Evolutionary conservation across 495 filamentous ascomycete species (phyloP).

Genomic region (Trypethelium eluteriae): DNA sequence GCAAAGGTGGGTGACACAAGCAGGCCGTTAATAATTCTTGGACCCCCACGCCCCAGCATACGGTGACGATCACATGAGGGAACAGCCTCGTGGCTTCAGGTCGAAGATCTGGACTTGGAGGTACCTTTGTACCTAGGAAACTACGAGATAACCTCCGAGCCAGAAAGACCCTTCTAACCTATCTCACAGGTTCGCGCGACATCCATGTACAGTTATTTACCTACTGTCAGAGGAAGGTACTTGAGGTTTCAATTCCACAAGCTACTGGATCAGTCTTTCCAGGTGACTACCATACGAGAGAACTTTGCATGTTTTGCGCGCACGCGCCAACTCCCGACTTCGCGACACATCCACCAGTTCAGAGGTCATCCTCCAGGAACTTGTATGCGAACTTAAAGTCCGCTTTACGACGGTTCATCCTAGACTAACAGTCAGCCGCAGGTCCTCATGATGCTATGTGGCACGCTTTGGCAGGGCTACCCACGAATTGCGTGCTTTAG

Average conservation of each 20-base stretch:
- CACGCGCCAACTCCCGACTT: constrained; percentile 7
- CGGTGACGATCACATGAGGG: too few relatives aligned
- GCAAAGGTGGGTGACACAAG: too few relatives aligned
- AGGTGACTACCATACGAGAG: neutral
- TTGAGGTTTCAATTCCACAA: constrained; percentile 7
- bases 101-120: too few relatives aligned
- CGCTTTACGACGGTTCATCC: constrained; percentile 98
- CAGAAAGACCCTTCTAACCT: too few relatives aligned
- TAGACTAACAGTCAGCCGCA: constrained; percentile 33
- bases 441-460: too few relatives aligned
- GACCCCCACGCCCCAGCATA: too few relatives aligned
- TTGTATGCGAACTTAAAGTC: constrained; percentile 99
- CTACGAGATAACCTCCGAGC: too few relatives aligned
- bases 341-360: constrained; percentile 75
- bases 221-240: neutral
- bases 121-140: too few relatives aligned
- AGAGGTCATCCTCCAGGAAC: constrained; percentile 89
- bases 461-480: too few relatives aligned
- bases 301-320: neutral
- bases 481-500: too few relatives aligned
- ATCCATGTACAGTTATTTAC: neutral
- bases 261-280: neutral
- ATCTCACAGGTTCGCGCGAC: neutral
- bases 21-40: too few relatives aligned
- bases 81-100: too few relatives aligned